Evolutionary conservation across 1,284 basidiomycete species (phyloP), one percentile per base, ranked within the genome.

Genomic region (Naganishia sp.): DNA sequence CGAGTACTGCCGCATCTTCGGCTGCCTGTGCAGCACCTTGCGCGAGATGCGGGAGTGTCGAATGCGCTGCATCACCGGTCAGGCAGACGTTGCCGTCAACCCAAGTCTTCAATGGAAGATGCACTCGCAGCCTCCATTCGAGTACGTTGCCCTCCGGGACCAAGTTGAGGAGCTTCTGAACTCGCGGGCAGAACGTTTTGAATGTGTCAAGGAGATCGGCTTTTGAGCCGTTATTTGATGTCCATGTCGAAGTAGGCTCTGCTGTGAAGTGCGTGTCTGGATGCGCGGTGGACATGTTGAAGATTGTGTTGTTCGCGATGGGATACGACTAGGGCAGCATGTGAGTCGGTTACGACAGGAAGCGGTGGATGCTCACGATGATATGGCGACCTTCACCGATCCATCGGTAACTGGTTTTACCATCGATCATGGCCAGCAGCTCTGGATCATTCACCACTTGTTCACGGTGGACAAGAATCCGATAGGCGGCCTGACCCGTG

Each of bases 401-500:
- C 79, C 79, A 80, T 36, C 79, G 73, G 57, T 78, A 75, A 39
- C 72, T 73, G 46, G 73, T 70, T 11, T 72, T 70, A 16, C 73
- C 73, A 7, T 73, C 73, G 60, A 80, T 74, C 65, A 80, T 73
- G 23, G 72, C 73, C 2, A 78, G 63, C 18, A 80, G 72, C 57
- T 80, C 76, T 13, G 77, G 77, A 66, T 80, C 77, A 48, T 77
- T 71, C 31, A 74, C 70, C 65, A 79, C 74, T 48, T 72, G 71
- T 0, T 70, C 66, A 25, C 78, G 70, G 39, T 71, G 71, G 10
- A 80, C 70, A 46, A 80, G 70, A 64, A 80, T 77, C 13, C 79
- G 77, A 71, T 81, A 81, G 0, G 78, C 78, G 1, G 79, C 79
- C 70, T 79, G 77, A 15, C 79, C 79, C 1, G 78, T 80, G 68